Evolutionary conservation across 352 stramenopile genomes (phyloP), one percentile per base, ranked within the genome.

Genomic region (Phytopythium helicoides): DNA sequence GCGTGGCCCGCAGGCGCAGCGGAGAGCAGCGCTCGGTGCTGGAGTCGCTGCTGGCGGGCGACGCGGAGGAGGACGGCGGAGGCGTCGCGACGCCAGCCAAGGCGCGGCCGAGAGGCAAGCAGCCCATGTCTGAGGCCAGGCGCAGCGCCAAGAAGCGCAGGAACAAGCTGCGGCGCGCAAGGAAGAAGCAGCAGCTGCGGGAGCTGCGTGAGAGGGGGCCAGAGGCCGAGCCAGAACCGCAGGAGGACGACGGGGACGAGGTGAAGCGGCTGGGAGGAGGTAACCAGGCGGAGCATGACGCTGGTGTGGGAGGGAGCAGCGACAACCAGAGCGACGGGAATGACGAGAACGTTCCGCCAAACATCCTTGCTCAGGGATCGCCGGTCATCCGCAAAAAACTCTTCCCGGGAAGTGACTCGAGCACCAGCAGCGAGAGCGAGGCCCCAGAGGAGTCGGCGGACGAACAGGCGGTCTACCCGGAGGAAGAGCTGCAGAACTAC

Each of bases 381-480:
- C 47, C 47, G 7, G 47, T 53, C 15, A 34, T 53, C 47, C 47
- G 37, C 26, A 53, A 53, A 35, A 33, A 22, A 14, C 22, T 53
- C 6, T 53, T 53, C 47, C 23, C 33, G 19, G 41, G 47, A 33
- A 44, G 31, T 12, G 31, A 35, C 10, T 34, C 34, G 21, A 36
- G 31, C 14, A 44, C 31, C 28, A 53, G 47, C 47, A 35, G 19
- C 12, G 34, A 31, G 21, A 53, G 34, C 47, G 47, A 53, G 19
- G 14, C 5, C 12, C 2, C 19, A 11, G 38, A 33, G 14, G 47
- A 53, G 14, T n/a, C 34, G 3, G 34, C 19, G 14, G 33, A 34
- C 2, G 47, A 34, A 3, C 10, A 10, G 21, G 19, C 12, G 18
- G 47, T 31, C 8, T 31, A 53, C 6, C n/a, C 19, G 34, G 47